These are phyloP conservation scores for Platanus orientalis DNA, from an alignment of 164 flowering plant genomes.

Conservation along the genomic window DNA sequence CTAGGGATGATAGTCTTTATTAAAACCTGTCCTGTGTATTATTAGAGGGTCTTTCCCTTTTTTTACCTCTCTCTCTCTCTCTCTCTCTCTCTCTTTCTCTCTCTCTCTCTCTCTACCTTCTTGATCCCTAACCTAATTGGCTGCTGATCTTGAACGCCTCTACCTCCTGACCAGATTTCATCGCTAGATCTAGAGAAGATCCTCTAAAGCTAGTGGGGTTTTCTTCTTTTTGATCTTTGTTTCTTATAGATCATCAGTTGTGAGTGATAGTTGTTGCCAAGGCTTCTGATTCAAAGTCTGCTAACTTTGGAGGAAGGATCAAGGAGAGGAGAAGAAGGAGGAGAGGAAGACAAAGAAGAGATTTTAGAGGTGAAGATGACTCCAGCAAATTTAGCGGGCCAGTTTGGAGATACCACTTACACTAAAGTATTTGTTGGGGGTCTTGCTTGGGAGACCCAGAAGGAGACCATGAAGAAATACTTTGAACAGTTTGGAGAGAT, in stretches of 20 bases:
- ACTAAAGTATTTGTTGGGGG: conserved; percentile 98
- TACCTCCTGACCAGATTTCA: conserved; percentile 9
- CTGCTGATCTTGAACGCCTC: conserved; percentile 13
- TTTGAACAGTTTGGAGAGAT: conserved; percentile 95
- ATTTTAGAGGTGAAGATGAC: conserved; percentile 27
- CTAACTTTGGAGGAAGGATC: conserved; percentile 15
- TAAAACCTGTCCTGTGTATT: conserved; percentile 40
- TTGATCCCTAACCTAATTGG: conserved; percentile 23
- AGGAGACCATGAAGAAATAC: conserved; percentile 79
- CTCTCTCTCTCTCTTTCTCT: conserved; percentile 13
- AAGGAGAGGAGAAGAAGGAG: conserved; percentile 2
- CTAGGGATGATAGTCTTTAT: conserved; percentile 13
- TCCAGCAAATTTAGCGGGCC: conserved; percentile 46
- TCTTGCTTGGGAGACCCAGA: conserved; percentile 94
- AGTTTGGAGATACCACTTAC: conserved; percentile 88
- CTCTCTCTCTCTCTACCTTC: conserved; percentile 17
- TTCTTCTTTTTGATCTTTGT: background rate
- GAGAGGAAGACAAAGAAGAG: background rate
- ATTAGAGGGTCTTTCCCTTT: conserved; percentile 9
- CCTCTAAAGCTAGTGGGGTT: conserved; percentile 15
- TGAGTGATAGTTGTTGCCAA: background rate
- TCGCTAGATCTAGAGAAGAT: conserved; percentile 17
- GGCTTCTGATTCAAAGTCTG: conserved; percentile 6
- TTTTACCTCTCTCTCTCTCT: conserved; percentile 11
- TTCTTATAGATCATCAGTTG: background rate